Conservation (phyloP, 2,329 filamentous ascomycete genomes). For the Colletotrichum spinosum region DNA sequence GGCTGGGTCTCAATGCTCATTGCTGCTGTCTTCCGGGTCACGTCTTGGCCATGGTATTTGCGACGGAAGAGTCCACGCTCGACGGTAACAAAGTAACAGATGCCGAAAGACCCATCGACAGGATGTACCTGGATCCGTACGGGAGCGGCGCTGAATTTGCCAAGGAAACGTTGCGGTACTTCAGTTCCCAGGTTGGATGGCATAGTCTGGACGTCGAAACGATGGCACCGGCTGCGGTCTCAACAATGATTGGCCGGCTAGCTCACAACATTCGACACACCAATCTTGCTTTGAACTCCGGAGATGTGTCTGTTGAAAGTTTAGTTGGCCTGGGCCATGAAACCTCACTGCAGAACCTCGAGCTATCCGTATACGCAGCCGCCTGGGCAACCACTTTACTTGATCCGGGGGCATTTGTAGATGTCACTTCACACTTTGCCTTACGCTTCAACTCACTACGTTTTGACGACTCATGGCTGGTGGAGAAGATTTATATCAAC, state of each 20-base stretch:
- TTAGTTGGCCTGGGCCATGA: constrained; percentile 39
- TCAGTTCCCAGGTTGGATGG: constrained; percentile 65
- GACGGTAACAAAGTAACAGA: constrained; percentile 59
- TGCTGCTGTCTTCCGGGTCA: constrained; percentile 88
- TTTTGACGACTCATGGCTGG: constrained; percentile 76
- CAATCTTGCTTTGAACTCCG: constrained; percentile 47
- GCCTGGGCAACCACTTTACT: constrained; percentile 77
- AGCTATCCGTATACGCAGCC: constrained; percentile 75
- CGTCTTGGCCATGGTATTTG: constrained; percentile 82
- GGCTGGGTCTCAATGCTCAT: constrained; percentile 79
- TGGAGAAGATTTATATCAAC: constrained; percentile 61
- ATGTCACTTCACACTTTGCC: constrained; percentile 36
- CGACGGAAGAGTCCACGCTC: constrained; percentile 69
- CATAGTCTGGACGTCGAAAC: constrained; percentile 59
- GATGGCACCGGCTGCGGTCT: constrained; percentile 72
- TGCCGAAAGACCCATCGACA: constrained; percentile 45
- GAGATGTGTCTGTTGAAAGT: constrained; percentile 40
- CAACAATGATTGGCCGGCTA: constrained; percentile 79
- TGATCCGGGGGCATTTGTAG: constrained; percentile 34
- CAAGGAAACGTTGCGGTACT: constrained; percentile 66
- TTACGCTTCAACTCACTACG: constrained; percentile 59
- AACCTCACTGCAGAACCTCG: constrained; percentile 66
- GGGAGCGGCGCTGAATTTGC: constrained; percentile 75
- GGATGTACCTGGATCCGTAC: constrained; percentile 90
- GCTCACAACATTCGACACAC: constrained; percentile 75